These are phyloP conservation scores for Nemania sp. DNA, from an alignment of 2,329 filamentous ascomycete genomes.

Conservation along the genomic window DNA sequence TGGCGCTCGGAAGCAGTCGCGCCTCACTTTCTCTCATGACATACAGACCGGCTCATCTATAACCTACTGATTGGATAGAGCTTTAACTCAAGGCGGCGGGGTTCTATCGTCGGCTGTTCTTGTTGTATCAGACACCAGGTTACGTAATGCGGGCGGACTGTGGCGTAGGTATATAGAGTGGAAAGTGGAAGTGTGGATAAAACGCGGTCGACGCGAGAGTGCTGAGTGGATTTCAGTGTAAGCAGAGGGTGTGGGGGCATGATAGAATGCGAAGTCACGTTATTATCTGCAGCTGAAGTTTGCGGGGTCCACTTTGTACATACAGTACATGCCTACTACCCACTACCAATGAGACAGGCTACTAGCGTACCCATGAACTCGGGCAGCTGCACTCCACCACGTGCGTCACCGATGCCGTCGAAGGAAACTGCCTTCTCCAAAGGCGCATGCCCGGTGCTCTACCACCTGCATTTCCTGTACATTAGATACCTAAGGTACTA, in stretches of 20 bases:
- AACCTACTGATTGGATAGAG: not conserved
- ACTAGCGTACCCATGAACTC: not conserved
- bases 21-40: not conserved
- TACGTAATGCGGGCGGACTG: not conserved
- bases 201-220: constrained; percentile 3
- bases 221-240: constrained; percentile 22
- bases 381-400: constrained; percentile 4
- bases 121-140: not conserved
- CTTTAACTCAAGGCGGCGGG: not conserved
- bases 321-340: not conserved
- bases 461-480: not conserved
- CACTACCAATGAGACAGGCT: not conserved
- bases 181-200: not conserved
- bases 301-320: not conserved
- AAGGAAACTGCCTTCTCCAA: not conserved
- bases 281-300: too few species aligned
- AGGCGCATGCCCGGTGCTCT: not conserved
- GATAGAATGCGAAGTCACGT: constrained; percentile 35
- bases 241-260: constrained; percentile 17
- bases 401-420: constrained; percentile 15
- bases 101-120: not conserved
- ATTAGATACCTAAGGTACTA: too few species aligned
- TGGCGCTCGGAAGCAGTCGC: not conserved
- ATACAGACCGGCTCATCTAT: not conserved
- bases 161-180: not conserved